Evolutionary conservation across 805 yeast genomes (phyloP).

Genomic region (Candida dendrica): DNA sequence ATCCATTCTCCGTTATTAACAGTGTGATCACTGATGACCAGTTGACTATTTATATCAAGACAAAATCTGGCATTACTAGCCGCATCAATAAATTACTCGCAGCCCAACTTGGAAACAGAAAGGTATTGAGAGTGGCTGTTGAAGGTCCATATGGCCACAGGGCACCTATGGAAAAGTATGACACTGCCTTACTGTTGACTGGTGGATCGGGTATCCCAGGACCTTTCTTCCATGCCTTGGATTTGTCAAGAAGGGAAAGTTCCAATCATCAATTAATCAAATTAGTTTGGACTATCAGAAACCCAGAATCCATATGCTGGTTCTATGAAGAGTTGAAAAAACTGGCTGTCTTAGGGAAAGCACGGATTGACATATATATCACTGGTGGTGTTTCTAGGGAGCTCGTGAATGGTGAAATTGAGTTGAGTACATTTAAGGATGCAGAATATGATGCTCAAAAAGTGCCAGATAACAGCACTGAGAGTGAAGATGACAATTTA

Average conservation of each 20-base stretch:
- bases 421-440: not conserved
- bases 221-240: slow-evolving; percentile 32
- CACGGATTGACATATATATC: slow-evolving; percentile 26
- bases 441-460: slow-evolving; percentile 14
- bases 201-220: slow-evolving; percentile 48
- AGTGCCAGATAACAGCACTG: not conserved
- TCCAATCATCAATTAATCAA: slow-evolving; percentile 28
- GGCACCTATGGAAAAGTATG: slow-evolving; percentile 29
- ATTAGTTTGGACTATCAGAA: slow-evolving; percentile 60
- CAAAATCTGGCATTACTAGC: slow-evolving; percentile 39
- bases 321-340: slow-evolving; percentile 25
- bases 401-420: slow-evolving; percentile 5
- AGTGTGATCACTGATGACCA: slow-evolving; percentile 29
- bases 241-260: slow-evolving; percentile 2
- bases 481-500: not conserved
- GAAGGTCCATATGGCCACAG: slow-evolving; percentile 57
- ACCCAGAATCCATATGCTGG: slow-evolving; percentile 42
- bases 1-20: slow-evolving; percentile 59
- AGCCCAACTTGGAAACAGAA: slow-evolving; percentile 21
- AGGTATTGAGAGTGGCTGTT: slow-evolving; percentile 26
- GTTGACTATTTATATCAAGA: slow-evolving; percentile 28
- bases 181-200: slow-evolving; percentile 33
- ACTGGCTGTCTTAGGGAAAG: slow-evolving; percentile 18
- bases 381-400: slow-evolving; percentile 23
- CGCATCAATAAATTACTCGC: slow-evolving; percentile 26